These are phyloP conservation scores for Pleurotus tuoliensis DNA, from an alignment of 768 basidiomycete species.

Conservation along the genomic window DNA sequence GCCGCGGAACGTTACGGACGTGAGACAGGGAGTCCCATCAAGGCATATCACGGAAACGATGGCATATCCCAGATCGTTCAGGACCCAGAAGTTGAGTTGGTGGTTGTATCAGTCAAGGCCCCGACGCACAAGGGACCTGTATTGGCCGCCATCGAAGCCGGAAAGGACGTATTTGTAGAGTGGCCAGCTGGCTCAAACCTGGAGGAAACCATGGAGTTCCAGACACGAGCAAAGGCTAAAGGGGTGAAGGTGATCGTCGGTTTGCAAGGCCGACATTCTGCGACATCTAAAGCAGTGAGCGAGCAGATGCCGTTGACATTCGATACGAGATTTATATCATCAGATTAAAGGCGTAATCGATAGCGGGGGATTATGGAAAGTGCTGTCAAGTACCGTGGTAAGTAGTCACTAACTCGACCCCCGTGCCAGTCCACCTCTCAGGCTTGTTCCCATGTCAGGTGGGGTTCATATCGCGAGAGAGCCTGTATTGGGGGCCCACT, in stretches of 20 bases:
- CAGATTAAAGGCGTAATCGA: slow-evolving; percentile 27
- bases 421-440: too few species aligned
- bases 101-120: slow-evolving; percentile 30
- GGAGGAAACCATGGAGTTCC: slow-evolving; percentile 28
- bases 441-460: too few species aligned
- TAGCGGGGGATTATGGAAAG: slow-evolving; percentile 24
- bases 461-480: slow-evolving; percentile 8
- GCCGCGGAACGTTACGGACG: slow-evolving; percentile 26
- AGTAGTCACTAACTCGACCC: background rate
- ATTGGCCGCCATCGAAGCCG: slow-evolving; percentile 27
- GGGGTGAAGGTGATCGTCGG: slow-evolving; percentile 29
- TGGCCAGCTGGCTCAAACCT: slow-evolving; percentile 32
- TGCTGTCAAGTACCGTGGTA: slow-evolving; percentile 24
- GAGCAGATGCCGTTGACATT: too few species aligned
- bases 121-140: slow-evolving; percentile 23
- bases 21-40: slow-evolving; percentile 22
- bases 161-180: slow-evolving; percentile 33
- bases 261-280: slow-evolving; percentile 25
- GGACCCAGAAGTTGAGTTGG: slow-evolving; percentile 33
- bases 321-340: too few species aligned
- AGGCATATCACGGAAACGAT: slow-evolving; percentile 28
- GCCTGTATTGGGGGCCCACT: slow-evolving; percentile 12
- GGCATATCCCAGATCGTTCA: slow-evolving; percentile 19
- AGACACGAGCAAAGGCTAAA: slow-evolving; percentile 22
- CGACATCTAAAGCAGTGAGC: background rate